Base-by-base conservation (phyloP, 1,284 basidiomycete genomes). In the Ceraceosorus guamensis region DNA sequence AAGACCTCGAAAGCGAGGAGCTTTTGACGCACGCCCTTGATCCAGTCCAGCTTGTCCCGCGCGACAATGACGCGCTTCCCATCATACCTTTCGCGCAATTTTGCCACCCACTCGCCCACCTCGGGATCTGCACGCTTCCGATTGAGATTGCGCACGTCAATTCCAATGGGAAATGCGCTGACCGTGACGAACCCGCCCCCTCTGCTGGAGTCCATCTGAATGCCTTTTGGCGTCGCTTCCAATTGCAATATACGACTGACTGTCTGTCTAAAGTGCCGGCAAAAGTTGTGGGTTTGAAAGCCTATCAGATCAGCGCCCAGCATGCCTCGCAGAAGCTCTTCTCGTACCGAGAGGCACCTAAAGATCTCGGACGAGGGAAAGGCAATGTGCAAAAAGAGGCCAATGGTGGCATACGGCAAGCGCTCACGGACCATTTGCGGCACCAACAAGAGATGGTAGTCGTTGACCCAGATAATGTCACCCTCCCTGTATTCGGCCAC, bases 291-390 rank as follows among this genome's bases (percentile, higher is more conserved):
- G 0, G 89, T 91, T 77, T 91, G 89, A 79, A 91, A 91, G 0
- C 88, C 88, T 34, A 86, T 79, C 44, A 85, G 79, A 65, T 86
- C 84, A 2, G 85, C 82, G 7, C 85, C 87, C 11, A 91, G 83
- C 66, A 91, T 78, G 3, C 88, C 89, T 14, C 82, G 80, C 13
- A 91, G 78, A 4, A 90, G 78, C 13, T 73, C 70, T 53, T 77
- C 76, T 39, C 79, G 72, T 54, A 76, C 73, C 35, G 85, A 83
- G 35, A 91, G 80, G 70, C 88, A 90, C 6, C 88, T 82, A 81
- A 91, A 90, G 60, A 91, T 88, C 76, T 91, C 89, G 24, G 86
- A 88, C 7, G 84, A 86, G 0, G 89, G 89, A 77, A 91, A 91
- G 1, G 89, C 86, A 61, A 90, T 88, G 68, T 91, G 88, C 77